A percentile compares a stretch with the other conserved stretches of the same genome.
Conservation (phyloP, 441 rosid species). For the Populus hybrid region DNA sequence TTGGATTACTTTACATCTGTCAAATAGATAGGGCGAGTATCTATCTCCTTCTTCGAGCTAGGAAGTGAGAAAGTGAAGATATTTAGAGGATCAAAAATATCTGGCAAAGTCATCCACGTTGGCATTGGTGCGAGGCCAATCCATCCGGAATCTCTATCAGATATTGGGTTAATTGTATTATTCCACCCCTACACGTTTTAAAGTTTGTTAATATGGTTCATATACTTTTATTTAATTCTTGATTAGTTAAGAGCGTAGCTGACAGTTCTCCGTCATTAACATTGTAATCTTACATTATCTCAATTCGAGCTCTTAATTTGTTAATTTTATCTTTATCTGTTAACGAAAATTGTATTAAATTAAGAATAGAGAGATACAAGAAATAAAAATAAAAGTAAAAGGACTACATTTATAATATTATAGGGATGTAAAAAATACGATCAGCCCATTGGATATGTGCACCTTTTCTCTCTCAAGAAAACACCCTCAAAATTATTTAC, state of each 20-base stretch:
- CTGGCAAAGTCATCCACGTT: conserved; percentile 74
- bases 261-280: background rate
- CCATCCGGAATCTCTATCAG: conserved; percentile 44
- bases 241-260: background rate
- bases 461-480: background rate
- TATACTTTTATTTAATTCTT: background rate
- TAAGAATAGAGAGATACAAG: background rate
- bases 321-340: background rate
- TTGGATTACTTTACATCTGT: conserved; percentile 5
- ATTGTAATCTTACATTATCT: background rate
- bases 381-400: background rate
- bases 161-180: conserved; percentile 26
- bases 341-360: background rate
- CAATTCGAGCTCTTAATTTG: background rate
- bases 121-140: conserved; percentile 32
- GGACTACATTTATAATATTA: background rate
- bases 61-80: conserved; percentile 24
- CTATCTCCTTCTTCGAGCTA: background rate
- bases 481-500: background rate
- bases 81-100: conserved; percentile 74
- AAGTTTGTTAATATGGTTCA: background rate
- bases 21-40: background rate
- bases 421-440: background rate
- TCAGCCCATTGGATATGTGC: background rate
- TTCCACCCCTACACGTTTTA: conserved; percentile 39